Percentiles rank a stretch among this genome's conserved stretches.
Conservation (phyloP, 306 rosid species). For the Begonia loranthoides region DNA sequence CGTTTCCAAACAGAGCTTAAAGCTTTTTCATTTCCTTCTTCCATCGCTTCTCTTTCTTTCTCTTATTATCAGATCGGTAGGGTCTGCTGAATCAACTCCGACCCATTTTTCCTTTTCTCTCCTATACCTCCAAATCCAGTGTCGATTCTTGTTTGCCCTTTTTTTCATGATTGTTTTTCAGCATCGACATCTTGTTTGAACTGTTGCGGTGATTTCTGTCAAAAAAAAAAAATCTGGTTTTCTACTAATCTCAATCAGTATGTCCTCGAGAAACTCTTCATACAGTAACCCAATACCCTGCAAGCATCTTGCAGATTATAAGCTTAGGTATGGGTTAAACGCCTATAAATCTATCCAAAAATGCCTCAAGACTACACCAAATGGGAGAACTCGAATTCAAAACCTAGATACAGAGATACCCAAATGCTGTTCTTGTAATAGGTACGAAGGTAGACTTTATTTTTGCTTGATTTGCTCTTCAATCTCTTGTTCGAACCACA, state of each 20-base stretch:
- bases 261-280: conserved; percentile 46
- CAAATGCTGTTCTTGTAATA: conserved; percentile 62
- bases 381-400: conserved; percentile 43
- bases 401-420: conserved; percentile 34
- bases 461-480: conserved; percentile 69
- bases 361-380: conserved; percentile 42
- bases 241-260: conserved; percentile 12
- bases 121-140: background rate
- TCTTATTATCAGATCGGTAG: conserved; percentile 3
- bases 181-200: background rate
- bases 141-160: background rate
- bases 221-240: conserved; percentile 8
- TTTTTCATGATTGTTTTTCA: background rate
- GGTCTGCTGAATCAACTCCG: conserved; percentile 1
- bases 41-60: background rate
- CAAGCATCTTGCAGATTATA: conserved; percentile 65
- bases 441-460: conserved; percentile 48
- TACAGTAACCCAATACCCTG: conserved; percentile 67
- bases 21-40: background rate
- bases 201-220: conserved; percentile 9
- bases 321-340: conserved; percentile 52
- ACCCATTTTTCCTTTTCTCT: background rate
- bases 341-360: conserved; percentile 66
- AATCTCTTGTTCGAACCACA: conserved; percentile 50
- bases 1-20: background rate